Evolutionary conservation across 192 early-diverging fungal species (phyloP).

Genomic region (Rhizophagus clarus): DNA sequence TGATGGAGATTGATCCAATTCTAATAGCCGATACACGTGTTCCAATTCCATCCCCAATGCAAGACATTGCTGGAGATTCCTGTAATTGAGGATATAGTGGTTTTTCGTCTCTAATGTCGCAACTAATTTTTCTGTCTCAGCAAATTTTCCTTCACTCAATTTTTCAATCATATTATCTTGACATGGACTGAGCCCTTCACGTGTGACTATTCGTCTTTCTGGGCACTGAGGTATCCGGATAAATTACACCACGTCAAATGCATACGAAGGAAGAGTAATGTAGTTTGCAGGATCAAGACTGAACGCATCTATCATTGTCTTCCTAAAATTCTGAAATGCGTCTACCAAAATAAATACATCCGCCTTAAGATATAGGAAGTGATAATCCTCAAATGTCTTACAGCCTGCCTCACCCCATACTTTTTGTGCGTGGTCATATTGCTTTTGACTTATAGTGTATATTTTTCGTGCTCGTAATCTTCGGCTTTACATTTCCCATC

Average conservation of each 20-base stretch:
- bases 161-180: constrained; percentile 16
- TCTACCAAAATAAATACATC: constrained; percentile 13
- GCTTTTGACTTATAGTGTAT: constrained; percentile 10
- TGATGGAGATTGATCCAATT: constrained; percentile 3
- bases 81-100: constrained; percentile 19
- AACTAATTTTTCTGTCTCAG: constrained; percentile 27
- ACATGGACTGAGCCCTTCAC: constrained; percentile 4
- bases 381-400: background rate
- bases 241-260: background rate
- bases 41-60: background rate
- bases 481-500: too few relatives aligned
- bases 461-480: background rate
- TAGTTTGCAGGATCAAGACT: background rate
- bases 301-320: background rate
- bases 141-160: background rate
- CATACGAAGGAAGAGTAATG: background rate
- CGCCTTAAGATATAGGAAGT: background rate
- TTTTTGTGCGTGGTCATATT: background rate
- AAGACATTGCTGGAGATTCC: constrained; percentile 26
- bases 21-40: constrained; percentile 19
- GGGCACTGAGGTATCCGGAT: background rate
- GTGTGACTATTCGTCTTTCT: constrained; percentile 14
- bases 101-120: constrained; percentile 12
- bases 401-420: background rate
- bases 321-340: background rate